Evolutionary conservation across 305 asterid genomes (phyloP), one percentile per base, ranked within the genome.

Genomic region (Solanum hybrid): DNA sequence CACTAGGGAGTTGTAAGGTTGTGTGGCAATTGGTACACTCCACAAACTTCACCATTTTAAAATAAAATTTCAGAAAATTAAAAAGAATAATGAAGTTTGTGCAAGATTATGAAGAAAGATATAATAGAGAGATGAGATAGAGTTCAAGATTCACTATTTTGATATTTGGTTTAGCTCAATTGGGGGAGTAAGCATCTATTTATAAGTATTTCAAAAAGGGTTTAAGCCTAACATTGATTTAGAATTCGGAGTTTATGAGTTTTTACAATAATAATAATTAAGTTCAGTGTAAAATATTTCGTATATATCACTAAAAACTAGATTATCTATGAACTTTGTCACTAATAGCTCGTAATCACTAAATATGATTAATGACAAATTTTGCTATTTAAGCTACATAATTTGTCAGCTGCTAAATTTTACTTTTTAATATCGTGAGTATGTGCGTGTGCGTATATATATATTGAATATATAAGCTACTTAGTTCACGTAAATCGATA

Each of bases 1-100:
- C 96, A 13, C 93, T 88, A 16, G 99, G 99, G 89, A 97, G 96
- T 93, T 94, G 98, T 86, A 96, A 94, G 14, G 95, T 91, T 29
- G 98, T 95, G n/a, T 35, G 94, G 93, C 99, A 97, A 92, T 90
- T 89, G 88, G 97, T 93, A 89, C 99, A 97, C 88, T 97, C 92
- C 16, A 97, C 95, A 27, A 97, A 94, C 95, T 94, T 93, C 95
- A 94, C 89, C 97, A 93, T 94, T 88, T 92, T 90, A 2, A 7
- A 13, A 6, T 5, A 5, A 22, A 51, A 40, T 22, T 22, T 11
- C 1, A 36, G 27, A 20, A 22, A 76, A 76, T 4, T 56, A 9
- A 24, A 69, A 10, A 69, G 31, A 10, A 24, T 24, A 69, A 66
- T 66, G 75, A 56, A 17, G 13, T n/a, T 66, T 20, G 84, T 78